Evolutionary conservation across 2,329 filamentous ascomycete species (phyloP).

Genomic region (Fonsecaea nubica): DNA sequence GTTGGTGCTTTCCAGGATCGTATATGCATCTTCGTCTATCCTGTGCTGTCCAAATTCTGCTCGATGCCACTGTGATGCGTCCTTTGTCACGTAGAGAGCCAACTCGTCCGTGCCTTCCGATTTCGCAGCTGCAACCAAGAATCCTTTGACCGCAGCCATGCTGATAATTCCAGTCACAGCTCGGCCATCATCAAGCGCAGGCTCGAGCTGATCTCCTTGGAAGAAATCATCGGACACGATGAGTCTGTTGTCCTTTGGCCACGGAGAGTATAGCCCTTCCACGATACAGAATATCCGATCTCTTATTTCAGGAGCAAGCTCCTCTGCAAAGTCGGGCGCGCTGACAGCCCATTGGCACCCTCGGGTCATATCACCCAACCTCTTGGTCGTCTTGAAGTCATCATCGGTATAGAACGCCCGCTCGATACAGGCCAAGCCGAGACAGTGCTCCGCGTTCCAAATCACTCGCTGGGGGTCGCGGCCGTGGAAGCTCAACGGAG

Average conservation of each 20-base stretch:
- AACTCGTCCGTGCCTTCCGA: slow-evolving; percentile 85
- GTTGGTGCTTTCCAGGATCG: slow-evolving; percentile 91
- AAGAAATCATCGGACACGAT: slow-evolving; percentile 87
- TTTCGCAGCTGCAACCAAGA: slow-evolving; percentile 80
- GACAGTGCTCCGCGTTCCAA: slow-evolving; percentile 76
- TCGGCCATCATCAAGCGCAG: slow-evolving; percentile 74
- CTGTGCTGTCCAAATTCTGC: slow-evolving; percentile 89
- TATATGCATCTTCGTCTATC: slow-evolving; percentile 84
- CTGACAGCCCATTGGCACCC: slow-evolving; percentile 89
- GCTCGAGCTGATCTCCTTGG: slow-evolving; percentile 67
- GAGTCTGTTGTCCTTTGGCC: slow-evolving; percentile 76
- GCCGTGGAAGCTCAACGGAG: slow-evolving; percentile 77
- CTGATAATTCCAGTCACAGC: slow-evolving; percentile 81
- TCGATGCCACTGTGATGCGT: slow-evolving; percentile 85
- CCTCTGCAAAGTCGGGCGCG: slow-evolving; percentile 67
- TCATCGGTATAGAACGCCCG: slow-evolving; percentile 77
- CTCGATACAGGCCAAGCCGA: slow-evolving; percentile 66
- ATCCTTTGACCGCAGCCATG: slow-evolving; percentile 83
- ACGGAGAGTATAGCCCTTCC: slow-evolving; percentile 72
- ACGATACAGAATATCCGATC: slow-evolving; percentile 82
- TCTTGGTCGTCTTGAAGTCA: slow-evolving; percentile 73
- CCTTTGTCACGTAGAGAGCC: slow-evolving; percentile 86
- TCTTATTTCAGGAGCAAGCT: slow-evolving; percentile 65
- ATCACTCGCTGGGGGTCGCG: slow-evolving; percentile 83
- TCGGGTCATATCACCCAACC: slow-evolving; percentile 67